Evolutionary conservation across 129 eudicot species (phyloP).

Genomic region (Rutidosis leptorrhynchoides): DNA sequence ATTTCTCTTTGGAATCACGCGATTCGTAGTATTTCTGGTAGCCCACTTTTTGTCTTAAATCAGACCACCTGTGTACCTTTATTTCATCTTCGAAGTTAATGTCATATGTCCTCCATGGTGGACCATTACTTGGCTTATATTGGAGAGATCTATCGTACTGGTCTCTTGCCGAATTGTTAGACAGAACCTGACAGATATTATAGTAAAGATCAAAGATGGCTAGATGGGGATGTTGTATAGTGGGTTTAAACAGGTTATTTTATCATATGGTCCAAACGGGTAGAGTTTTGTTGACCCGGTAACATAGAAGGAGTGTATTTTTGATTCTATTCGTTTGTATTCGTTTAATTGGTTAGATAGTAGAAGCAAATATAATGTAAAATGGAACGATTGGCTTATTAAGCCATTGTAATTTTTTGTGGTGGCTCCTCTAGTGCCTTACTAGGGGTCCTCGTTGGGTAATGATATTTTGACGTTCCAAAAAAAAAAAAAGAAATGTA

Average conservation of each 20-base stretch:
- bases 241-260: background rate
- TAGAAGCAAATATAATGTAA: too few species aligned
- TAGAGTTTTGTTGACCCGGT: background rate
- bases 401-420: too few species aligned
- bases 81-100: slow-evolving; percentile 45
- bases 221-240: background rate
- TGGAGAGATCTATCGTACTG: slow-evolving; percentile 58
- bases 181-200: slow-evolving; percentile 48
- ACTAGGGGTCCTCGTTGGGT: too few species aligned
- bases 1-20: slow-evolving; percentile 33
- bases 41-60: slow-evolving; percentile 52
- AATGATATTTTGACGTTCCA: too few species aligned
- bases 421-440: too few species aligned
- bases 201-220: background rate
- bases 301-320: too few species aligned
- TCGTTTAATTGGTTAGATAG: too few species aligned
- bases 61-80: slow-evolving; percentile 65
- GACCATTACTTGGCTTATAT: slow-evolving; percentile 32
- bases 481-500: too few species aligned
- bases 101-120: slow-evolving; percentile 40
- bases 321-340: too few species aligned
- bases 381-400: too few species aligned
- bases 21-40: slow-evolving; percentile 41
- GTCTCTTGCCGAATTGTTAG: slow-evolving; percentile 51
- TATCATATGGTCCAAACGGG: background rate